Evolutionary conservation across 1,139 yeast species (phyloP).

Genomic region (Geotrichum cucujoidarum): DNA sequence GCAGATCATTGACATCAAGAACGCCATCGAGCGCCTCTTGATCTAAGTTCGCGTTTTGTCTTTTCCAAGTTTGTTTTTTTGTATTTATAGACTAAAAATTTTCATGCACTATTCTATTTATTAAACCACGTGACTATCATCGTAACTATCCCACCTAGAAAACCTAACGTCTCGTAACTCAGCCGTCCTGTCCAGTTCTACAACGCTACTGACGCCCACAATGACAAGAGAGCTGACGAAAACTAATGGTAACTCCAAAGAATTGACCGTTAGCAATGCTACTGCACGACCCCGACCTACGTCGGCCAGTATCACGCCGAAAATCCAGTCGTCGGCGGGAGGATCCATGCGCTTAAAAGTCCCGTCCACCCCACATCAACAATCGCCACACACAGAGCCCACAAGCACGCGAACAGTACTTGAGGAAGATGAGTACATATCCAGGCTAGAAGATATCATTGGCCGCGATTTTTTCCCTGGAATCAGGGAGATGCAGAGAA

Average conservation of each 20-base stretch:
- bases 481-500: slow-evolving; percentile 11
- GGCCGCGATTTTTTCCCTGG: slow-evolving; percentile 34
- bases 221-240: background rate
- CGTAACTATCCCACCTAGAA: background rate
- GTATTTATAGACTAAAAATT: slow-evolving; percentile 1
- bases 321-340: slow-evolving; percentile 6
- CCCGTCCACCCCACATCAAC: slow-evolving; percentile 11
- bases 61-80: background rate
- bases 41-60: slow-evolving; percentile 47
- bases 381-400: background rate
- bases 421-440: slow-evolving; percentile 33
- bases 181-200: too few species aligned
- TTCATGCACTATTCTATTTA: background rate
- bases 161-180: background rate
- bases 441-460: slow-evolving; percentile 29
- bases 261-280: background rate
- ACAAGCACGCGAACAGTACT: slow-evolving; percentile 18
- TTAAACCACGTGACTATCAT: slow-evolving; percentile 1
- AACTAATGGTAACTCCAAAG: background rate
- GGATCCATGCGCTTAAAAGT: slow-evolving; percentile 11
- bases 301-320: slow-evolving; percentile 13
- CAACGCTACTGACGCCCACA: background rate
- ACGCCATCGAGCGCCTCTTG: slow-evolving; percentile 96
- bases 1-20: slow-evolving; percentile 97
- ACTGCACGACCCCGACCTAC: background rate